Percentiles rank a stretch among this genome's conserved stretches.
These are phyloP conservation scores for Benincasa hispida DNA, from an alignment of 306 rosid genomes.

Conservation along the genomic window DNA sequence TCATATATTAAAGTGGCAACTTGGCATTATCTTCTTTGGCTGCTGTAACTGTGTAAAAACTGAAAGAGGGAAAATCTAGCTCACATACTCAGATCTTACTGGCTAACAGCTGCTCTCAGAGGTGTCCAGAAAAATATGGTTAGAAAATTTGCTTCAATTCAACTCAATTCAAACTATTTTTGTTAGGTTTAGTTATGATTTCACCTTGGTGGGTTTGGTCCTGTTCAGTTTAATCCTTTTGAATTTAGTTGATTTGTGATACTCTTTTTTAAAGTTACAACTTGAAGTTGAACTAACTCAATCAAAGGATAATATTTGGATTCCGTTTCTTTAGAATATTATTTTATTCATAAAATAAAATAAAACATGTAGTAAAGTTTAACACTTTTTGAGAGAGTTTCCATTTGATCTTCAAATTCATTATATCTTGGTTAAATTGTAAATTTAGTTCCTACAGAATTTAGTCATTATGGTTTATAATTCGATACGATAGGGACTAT, in stretches of 20 bases:
- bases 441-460: too few species aligned
- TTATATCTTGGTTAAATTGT: too few species aligned
- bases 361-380: too few species aligned
- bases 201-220: not conserved
- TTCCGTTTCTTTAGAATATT: too few species aligned
- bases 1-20: slow-evolving; percentile 4
- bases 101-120: not conserved
- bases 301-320: too few species aligned
- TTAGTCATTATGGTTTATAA: too few species aligned
- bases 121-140: not conserved
- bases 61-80: not conserved
- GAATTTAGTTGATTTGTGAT: not conserved
- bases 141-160: not conserved
- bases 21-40: not conserved
- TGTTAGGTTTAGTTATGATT: not conserved
- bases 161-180: not conserved
- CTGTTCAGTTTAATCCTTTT: not conserved
- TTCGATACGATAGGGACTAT: too few species aligned
- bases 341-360: too few species aligned
- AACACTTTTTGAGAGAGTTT: too few species aligned
- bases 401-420: too few species aligned
- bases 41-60: not conserved
- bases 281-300: too few species aligned
- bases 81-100: not conserved
- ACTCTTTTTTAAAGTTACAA: too few species aligned